Evolutionary conservation across 768 basidiomycete genomes (phyloP).

Genomic region (Xerocomellus chrysenteron): DNA sequence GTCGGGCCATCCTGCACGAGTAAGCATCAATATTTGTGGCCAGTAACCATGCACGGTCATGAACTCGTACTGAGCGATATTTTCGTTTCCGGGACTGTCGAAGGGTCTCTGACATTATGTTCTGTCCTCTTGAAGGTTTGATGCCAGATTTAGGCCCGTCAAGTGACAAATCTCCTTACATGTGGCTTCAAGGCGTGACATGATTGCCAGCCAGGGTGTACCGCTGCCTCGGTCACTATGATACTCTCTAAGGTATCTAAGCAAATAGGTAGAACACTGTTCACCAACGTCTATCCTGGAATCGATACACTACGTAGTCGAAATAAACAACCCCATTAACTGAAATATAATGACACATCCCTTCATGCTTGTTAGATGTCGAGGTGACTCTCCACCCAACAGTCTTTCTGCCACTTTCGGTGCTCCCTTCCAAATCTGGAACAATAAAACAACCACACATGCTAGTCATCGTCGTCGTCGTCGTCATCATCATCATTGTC

Average conservation of each 20-base stretch:
- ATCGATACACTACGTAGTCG: constrained; percentile 6
- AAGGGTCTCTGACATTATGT: constrained; percentile 20
- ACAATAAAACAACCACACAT: not conserved
- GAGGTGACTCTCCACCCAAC: not conserved
- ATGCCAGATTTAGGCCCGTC: not conserved
- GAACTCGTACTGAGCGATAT: constrained; percentile 46
- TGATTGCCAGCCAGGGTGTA: too few relatives aligned
- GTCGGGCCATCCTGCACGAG: constrained; percentile 55
- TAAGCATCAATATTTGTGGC: constrained; percentile 2
- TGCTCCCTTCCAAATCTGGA: not conserved
- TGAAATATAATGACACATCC: constrained; percentile 26
- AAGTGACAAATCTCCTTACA: too few relatives aligned
- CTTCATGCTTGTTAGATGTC: constrained; percentile 3
- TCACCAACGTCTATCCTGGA: not conserved
- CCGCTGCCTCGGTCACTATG: not conserved
- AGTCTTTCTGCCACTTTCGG: not conserved
- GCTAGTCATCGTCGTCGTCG: constrained; percentile 43
- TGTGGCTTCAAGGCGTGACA: not conserved
- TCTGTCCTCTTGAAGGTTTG: not conserved
- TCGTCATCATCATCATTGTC: constrained; percentile 48
- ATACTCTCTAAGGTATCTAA: constrained; percentile 21
- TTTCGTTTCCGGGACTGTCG: constrained; percentile 43
- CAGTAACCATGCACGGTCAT: not conserved
- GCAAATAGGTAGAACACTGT: constrained; percentile 5
- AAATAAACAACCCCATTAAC: constrained; percentile 21